Conservation (phyloP, 2,329 filamentous ascomycete species). For the Triangularia setosa region DNA sequence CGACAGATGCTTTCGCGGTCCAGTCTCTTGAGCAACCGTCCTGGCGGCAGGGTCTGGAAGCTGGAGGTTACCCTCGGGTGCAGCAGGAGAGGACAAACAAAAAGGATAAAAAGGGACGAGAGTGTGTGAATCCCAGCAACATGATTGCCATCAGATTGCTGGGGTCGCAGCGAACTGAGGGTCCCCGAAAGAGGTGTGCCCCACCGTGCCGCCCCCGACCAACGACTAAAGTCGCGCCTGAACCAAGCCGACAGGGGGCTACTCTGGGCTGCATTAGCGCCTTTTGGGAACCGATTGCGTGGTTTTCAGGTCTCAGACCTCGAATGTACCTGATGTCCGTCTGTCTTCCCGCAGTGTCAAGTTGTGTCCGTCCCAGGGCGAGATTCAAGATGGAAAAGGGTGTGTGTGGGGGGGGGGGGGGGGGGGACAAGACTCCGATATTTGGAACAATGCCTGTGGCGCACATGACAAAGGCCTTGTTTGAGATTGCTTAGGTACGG, state of each 20-base stretch:
- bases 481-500: background rate
- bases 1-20: too few relatives aligned
- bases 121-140: background rate
- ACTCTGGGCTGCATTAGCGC: slow-evolving; percentile 14
- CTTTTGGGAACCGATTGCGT: slow-evolving; percentile 18
- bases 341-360: background rate
- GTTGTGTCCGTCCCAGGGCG: background rate
- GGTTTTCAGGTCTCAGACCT: slow-evolving; percentile 2
- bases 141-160: background rate
- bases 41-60: background rate
- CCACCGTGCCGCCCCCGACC: background rate
- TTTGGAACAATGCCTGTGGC: background rate
- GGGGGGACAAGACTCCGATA: background rate
- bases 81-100: background rate
- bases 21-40: background rate
- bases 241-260: slow-evolving; percentile 1
- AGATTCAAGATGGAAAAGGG: too few relatives aligned
- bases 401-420: too few relatives aligned
- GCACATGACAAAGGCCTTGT: background rate
- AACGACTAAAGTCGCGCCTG: background rate
- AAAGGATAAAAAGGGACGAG: background rate
- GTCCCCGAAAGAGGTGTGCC: background rate
- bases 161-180: background rate
- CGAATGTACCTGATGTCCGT: background rate
- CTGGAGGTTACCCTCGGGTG: too few relatives aligned